These are phyloP conservation scores for Aureobasidium sp. DNA, from an alignment of 2,329 filamentous ascomycete species.

Conservation along the genomic window DNA sequence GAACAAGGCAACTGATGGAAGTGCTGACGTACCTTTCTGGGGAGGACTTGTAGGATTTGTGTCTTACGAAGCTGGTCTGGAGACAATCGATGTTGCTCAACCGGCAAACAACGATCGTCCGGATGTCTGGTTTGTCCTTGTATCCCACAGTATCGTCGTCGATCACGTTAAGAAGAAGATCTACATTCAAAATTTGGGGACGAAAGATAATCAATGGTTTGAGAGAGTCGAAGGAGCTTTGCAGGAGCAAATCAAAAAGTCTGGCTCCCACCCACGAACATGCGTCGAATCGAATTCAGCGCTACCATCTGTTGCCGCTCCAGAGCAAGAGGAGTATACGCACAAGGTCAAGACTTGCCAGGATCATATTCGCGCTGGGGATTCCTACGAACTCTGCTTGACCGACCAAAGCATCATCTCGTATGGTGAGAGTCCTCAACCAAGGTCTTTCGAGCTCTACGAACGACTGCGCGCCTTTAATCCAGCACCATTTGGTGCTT, in stretches of 20 bases:
- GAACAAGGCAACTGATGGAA: constrained; percentile 30
- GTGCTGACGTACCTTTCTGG: constrained; percentile 54
- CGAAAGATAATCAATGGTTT: constrained; percentile 33
- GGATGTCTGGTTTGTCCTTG: constrained; percentile 70
- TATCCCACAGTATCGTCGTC: constrained; percentile 69
- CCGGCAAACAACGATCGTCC: constrained; percentile 43
- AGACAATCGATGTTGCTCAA: constrained; percentile 47
- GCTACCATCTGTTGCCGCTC: constrained; percentile 18
- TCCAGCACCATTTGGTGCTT: constrained; percentile 79
- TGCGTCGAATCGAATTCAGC: background rate
- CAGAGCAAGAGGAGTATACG: constrained; percentile 47
- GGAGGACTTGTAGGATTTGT: constrained; percentile 80
- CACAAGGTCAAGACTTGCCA: constrained; percentile 63
- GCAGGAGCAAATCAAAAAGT: background rate
- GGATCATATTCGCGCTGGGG: constrained; percentile 44
- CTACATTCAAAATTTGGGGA: constrained; percentile 61
- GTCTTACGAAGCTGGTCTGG: constrained; percentile 75
- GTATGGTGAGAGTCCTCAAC: constrained; percentile 22
- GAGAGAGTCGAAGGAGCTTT: background rate
- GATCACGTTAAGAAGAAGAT: constrained; percentile 59
- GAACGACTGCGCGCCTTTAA: constrained; percentile 62
- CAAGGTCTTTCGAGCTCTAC: constrained; percentile 61
- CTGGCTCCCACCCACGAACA: no score
- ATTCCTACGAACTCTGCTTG: constrained; percentile 81
- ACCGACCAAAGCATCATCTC: constrained; percentile 66